Evolutionary conservation across 2,329 filamentous ascomycete species (phyloP).

Genomic region (Acephala macrosclerotiorum): DNA sequence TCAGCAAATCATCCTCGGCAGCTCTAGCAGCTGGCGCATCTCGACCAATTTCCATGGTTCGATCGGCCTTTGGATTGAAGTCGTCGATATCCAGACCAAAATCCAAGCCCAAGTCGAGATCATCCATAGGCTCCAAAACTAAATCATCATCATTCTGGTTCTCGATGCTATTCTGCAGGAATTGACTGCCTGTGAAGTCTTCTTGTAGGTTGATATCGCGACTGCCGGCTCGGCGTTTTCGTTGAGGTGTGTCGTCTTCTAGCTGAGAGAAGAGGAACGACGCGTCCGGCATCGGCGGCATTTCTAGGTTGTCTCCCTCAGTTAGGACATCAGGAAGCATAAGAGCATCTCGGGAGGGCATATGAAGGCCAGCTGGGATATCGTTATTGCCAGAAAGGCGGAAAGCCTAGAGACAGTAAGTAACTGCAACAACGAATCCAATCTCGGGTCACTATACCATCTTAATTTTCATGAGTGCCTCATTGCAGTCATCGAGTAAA

Average conservation of each 20-base stretch:
- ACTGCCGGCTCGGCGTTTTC: constrained; percentile 64
- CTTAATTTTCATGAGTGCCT: constrained; percentile 97
- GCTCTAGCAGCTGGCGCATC: constrained; percentile 75
- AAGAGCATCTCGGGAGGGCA: constrained; percentile 84
- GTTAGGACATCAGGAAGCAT: constrained; percentile 93
- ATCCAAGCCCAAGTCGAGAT: constrained; percentile 77
- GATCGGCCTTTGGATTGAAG: constrained; percentile 50
- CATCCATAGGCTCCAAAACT: constrained; percentile 61
- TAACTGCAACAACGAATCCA: constrained; percentile 14
- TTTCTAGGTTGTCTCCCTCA: constrained; percentile 80
- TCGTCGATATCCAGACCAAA: constrained; percentile 67
- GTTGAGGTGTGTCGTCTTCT: constrained; percentile 64
- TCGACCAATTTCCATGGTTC: constrained; percentile 88
- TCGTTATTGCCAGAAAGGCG: constrained; percentile 95
- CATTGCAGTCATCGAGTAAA: constrained; percentile 95
- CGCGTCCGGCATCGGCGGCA: constrained; percentile 86
- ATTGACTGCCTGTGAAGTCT: constrained; percentile 79
- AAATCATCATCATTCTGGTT: constrained; percentile 60
- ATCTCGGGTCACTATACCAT: constrained; percentile 70
- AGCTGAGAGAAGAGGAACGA: constrained; percentile 82
- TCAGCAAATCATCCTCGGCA: constrained; percentile 73
- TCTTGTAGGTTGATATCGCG: constrained; percentile 74
- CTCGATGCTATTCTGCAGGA: constrained; percentile 71
- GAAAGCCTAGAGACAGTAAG: constrained; percentile 75
- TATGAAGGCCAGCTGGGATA: constrained; percentile 81